A percentile compares a stretch with the other conserved stretches of the same genome.
Conservation (phyloP, 192 early-diverging fungal genomes). For the Lobosporangium transversale region DNA sequence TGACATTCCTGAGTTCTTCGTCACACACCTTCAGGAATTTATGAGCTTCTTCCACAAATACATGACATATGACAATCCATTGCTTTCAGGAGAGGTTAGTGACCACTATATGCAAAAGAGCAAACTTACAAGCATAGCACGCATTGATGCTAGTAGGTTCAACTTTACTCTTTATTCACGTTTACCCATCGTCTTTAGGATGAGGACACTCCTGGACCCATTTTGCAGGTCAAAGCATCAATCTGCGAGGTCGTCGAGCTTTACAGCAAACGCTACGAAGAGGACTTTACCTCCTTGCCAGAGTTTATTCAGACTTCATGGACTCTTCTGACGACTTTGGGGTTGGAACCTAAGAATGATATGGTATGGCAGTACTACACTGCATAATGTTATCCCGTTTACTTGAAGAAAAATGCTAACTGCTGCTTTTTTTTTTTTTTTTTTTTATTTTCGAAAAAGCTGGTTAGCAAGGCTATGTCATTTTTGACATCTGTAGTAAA, state of each 20-base stretch:
- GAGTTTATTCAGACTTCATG: constrained; percentile 92
- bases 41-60: constrained; percentile 92
- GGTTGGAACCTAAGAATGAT: constrained; percentile 82
- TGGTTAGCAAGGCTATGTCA: constrained; percentile 89
- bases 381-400: no score
- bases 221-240: constrained; percentile 92
- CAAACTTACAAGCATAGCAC: no score
- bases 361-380: constrained; percentile 57
- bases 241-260: constrained; percentile 94
- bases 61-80: constrained; percentile 80
- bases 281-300: constrained; percentile 83
- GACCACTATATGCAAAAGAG: no score
- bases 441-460: constrained; percentile 49
- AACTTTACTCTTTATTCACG: background rate
- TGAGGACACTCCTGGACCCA: constrained; percentile 82
- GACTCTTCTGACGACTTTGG: constrained; percentile 81
- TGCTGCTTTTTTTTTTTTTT: background rate
- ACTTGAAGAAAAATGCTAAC: background rate
- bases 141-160: background rate
- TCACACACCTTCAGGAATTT: constrained; percentile 87
- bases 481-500: constrained; percentile 91
- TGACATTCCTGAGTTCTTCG: constrained; percentile 97
- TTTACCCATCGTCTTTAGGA: constrained; percentile 59
- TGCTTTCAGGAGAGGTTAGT: constrained; percentile 69
- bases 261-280: constrained; percentile 91